A percentile compares a stretch with the other conserved stretches of the same genome.
Conservation (phyloP, 1,139 yeast genomes). For the Protomyces arabidopsidicola region DNA sequence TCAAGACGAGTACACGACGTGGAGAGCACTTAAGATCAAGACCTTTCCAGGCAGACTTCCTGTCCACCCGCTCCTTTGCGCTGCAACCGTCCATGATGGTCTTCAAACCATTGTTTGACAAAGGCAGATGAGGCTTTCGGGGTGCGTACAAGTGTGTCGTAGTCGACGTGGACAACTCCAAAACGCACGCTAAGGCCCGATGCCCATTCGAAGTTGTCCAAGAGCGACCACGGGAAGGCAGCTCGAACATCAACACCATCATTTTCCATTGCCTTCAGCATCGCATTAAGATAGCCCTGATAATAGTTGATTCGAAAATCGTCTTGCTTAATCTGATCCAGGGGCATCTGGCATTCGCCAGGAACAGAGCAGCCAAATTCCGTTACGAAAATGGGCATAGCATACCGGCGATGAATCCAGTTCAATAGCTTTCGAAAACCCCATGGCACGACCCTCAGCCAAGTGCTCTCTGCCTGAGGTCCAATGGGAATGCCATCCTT, state of each 20-base stretch:
- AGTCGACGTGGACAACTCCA: constrained; percentile 43
- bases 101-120: background rate
- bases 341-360: constrained; percentile 38
- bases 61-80: too few relatives aligned
- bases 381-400: constrained; percentile 38
- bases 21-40: too few relatives aligned
- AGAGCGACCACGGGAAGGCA: constrained; percentile 43
- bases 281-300: constrained; percentile 39
- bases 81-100: background rate
- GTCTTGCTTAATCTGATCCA: constrained; percentile 40
- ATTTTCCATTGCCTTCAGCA: constrained; percentile 36
- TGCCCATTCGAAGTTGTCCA: constrained; percentile 44
- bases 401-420: constrained; percentile 12
- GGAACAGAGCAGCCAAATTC: constrained; percentile 43
- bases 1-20: too few relatives aligned
- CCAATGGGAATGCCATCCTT: constrained; percentile 36
- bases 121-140: constrained; percentile 39
- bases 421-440: constrained; percentile 13
- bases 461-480: constrained; percentile 34
- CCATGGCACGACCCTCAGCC: constrained; percentile 21
- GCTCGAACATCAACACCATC: constrained; percentile 41
- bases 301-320: constrained; percentile 40
- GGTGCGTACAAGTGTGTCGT: constrained; percentile 39
- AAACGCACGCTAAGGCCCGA: constrained; percentile 39
- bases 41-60: too few relatives aligned